Percentiles rank a stretch among this genome's conserved stretches.
These are phyloP conservation scores for Fusarium heterosporum DNA, from an alignment of 2,329 filamentous ascomycete genomes.

Conservation along the genomic window DNA sequence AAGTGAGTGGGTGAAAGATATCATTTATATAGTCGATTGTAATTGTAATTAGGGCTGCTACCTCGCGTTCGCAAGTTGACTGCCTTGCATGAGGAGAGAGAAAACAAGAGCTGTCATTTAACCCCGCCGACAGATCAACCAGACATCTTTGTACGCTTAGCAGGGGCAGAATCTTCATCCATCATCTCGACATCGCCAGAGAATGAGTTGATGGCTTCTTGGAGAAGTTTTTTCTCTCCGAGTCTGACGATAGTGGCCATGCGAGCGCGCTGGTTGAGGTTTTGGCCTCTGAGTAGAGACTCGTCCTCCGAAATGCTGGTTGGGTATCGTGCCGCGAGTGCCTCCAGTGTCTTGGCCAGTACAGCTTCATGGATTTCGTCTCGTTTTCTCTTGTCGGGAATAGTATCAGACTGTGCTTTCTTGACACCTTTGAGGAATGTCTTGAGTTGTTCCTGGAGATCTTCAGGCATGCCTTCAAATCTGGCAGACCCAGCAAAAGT, in stretches of 20 bases:
- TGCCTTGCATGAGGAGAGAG: slow-evolving; percentile 37
- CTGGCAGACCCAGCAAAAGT: slow-evolving; percentile 54
- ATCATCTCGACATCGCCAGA: slow-evolving; percentile 45
- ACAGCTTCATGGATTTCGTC: slow-evolving; percentile 59
- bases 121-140: slow-evolving; percentile 22
- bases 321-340: slow-evolving; percentile 56
- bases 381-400: slow-evolving; percentile 63
- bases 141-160: slow-evolving; percentile 49
- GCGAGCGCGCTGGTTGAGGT: slow-evolving; percentile 53
- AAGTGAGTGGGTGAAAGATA: slow-evolving; percentile 9
- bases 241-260: slow-evolving; percentile 77
- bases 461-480: slow-evolving; percentile 60
- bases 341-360: slow-evolving; percentile 54
- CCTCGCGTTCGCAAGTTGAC: slow-evolving; percentile 39
- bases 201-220: slow-evolving; percentile 60
- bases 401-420: slow-evolving; percentile 56
- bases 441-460: slow-evolving; percentile 65
- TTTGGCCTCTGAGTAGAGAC: slow-evolving; percentile 49
- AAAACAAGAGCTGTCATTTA: slow-evolving; percentile 25
- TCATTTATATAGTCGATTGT: slow-evolving; percentile 32
- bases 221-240: slow-evolving; percentile 77
- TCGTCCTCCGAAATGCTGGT: slow-evolving; percentile 58
- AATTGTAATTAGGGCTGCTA: slow-evolving; percentile 33
- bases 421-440: slow-evolving; percentile 61
- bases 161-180: slow-evolving; percentile 42